Base-by-base conservation (phyloP, 257 asterid genomes). In the Scutellaria baicalensis region DNA sequence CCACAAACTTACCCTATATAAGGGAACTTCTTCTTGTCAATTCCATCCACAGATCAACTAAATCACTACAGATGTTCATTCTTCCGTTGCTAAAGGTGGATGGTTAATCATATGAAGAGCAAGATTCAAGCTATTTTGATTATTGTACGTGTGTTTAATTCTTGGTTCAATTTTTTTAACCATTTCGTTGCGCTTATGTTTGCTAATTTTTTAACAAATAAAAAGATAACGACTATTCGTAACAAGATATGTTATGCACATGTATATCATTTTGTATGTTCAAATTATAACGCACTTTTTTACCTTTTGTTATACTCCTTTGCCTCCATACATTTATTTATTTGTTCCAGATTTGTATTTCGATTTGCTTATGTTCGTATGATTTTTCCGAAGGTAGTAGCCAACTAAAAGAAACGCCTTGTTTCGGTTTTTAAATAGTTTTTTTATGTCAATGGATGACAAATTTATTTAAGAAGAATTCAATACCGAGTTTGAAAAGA, bases 1-100 rank as follows among this genome's bases (percentile, higher is more conserved):
- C 59, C 50, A 64, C 50, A 52, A 69, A 70, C 23, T 54, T 12
- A 27, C 66, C 27, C 21, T 76, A 70, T 79, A 70, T 70, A 79
- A 51, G 50, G 73, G 47, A 36, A 51, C 11, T 33, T 44, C 7
- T 12, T 63, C 33, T 27, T 18, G 9, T 54, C 8, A 56, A 21
- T n/a, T 64, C 21, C 55, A 8, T 54, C 33, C 39, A 8, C n/a
- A 40, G 16, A 12, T 17, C 13, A 16, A 54, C 12, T 33, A 10
- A 45, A 72, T 21, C 67, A 47, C 45, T 27, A 63, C n/a, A 52
- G 13, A 50, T 33, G 14, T 36, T 16, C 14, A n/a, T 21, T 0
- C 12, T 27, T 54, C n/a, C 18, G 10, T 59, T 5, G 3, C 16
- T 38, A 14, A n/a, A 31, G 40, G 50, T 35, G 44, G 38, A 44